A percentile compares a stretch with the other conserved stretches of the same genome.
Conservation (phyloP, 306 rosid genomes). For the Macrotyloma uniflorum region DNA sequence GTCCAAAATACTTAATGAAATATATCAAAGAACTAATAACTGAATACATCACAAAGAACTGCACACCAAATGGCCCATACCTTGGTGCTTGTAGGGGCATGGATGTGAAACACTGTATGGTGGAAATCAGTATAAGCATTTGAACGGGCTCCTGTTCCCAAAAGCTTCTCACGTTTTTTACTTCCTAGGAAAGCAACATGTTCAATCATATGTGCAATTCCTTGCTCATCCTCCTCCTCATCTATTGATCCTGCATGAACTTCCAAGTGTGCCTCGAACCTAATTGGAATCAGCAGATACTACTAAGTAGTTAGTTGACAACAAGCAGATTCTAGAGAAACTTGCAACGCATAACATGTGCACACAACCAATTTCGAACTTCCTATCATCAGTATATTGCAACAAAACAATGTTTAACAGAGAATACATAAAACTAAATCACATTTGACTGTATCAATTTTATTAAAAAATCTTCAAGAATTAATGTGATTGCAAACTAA, state of each 20-base stretch:
- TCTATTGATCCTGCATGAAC: slow-evolving; percentile 96
- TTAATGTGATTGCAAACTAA: not conserved
- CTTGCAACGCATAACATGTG: not conserved
- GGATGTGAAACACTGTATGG: slow-evolving; percentile 98
- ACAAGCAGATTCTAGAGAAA: slow-evolving; percentile 29
- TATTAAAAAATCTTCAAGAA: slow-evolving; percentile 9
- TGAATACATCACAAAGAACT: slow-evolving; percentile 33
- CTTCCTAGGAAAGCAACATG: slow-evolving; percentile 99
- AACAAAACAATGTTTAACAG: slow-evolving; percentile 18
- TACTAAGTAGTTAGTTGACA: slow-evolving; percentile 20
- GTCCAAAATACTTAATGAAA: slow-evolving; percentile 11
- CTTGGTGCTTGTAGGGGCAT: slow-evolving; percentile 89
- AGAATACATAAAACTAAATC: not conserved
- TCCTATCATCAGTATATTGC: not conserved
- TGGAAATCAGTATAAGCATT: slow-evolving; percentile 99
- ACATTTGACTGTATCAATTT: not conserved
- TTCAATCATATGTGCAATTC: slow-evolving; percentile 99
- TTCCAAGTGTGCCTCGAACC: slow-evolving; percentile 99
- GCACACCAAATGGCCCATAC: slow-evolving; percentile 47
- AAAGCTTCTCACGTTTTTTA: slow-evolving; percentile 98
- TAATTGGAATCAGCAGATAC: slow-evolving; percentile 41
- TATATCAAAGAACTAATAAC: slow-evolving; percentile 10
- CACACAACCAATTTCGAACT: slow-evolving; percentile 8
- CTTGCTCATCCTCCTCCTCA: slow-evolving; percentile 97
- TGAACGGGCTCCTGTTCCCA: slow-evolving; percentile 98